Percentiles rank a stretch among this genome's conserved stretches.
Conservation (phyloP, 2,329 filamentous ascomycete species). For the Fusarium cicatricum region DNA sequence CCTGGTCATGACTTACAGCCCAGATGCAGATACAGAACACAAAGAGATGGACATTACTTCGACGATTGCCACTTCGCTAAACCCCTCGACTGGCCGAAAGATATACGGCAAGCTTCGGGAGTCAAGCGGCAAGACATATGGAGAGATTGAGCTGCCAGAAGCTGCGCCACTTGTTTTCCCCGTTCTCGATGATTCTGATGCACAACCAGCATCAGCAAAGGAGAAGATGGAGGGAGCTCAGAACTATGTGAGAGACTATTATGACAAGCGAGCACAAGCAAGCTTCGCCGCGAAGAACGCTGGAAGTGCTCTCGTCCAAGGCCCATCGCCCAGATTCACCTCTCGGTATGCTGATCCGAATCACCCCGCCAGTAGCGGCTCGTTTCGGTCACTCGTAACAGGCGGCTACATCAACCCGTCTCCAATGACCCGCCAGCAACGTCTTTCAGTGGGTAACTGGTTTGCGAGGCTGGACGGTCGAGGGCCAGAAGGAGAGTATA, state of each 20-base stretch:
- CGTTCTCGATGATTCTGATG: not conserved
- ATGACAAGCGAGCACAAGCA: conserved; percentile 12
- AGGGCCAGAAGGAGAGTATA: not conserved
- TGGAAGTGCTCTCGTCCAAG: conserved; percentile 2
- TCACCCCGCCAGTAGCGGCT: conserved; percentile 25
- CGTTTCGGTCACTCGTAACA: conserved; percentile 26
- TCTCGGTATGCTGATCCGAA: conserved; percentile 24
- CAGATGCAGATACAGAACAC: not conserved
- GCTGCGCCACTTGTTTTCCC: conserved; percentile 10
- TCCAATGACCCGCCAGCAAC: not conserved
- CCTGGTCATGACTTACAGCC: conserved; percentile 25
- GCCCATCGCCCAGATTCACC: conserved; percentile 6
- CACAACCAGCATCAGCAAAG: not conserved
- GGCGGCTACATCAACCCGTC: conserved; percentile 24
- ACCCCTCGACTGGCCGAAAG: conserved; percentile 4
- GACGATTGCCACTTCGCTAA: conserved; percentile 1
- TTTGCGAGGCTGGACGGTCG: not conserved
- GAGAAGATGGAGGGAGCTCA: conserved; percentile 1
- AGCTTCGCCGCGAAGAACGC: conserved; percentile 8
- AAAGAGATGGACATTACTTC: not conserved
- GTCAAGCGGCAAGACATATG: conserved; percentile 4
- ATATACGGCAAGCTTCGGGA: not conserved
- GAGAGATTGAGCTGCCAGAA: conserved; percentile 13
- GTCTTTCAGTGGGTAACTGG: not conserved
- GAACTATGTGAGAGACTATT: conserved; percentile 11